Evolutionary conservation across 805 yeast genomes (phyloP).

Genomic region (Candida hispaniensis): DNA sequence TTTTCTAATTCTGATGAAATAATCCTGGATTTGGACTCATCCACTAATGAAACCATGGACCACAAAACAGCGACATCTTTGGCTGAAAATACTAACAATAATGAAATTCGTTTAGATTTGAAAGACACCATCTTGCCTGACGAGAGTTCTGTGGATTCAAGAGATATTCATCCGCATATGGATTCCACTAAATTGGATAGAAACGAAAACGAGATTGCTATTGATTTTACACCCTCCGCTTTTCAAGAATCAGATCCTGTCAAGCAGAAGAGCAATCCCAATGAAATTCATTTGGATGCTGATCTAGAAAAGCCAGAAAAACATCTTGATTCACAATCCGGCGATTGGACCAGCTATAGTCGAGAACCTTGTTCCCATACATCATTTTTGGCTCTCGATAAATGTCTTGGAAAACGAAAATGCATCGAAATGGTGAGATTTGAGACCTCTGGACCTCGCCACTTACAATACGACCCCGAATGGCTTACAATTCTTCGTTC

Average conservation of each 20-base stretch:
- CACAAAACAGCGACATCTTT: background rate
- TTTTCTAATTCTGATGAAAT: slow-evolving; percentile 29
- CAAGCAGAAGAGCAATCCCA: too few relatives aligned
- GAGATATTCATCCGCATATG: too few relatives aligned
- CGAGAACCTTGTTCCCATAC: too few relatives aligned
- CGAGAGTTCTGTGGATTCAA: background rate
- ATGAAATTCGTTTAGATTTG: slow-evolving; percentile 20
- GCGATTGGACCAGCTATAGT: too few relatives aligned
- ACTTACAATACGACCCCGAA: slow-evolving; percentile 28
- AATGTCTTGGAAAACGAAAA: slow-evolving; percentile 57
- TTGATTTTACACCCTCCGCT: too few relatives aligned
- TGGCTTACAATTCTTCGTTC: slow-evolving; percentile 30
- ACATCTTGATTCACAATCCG: too few relatives aligned
- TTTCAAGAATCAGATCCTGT: too few relatives aligned
- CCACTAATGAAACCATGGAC: slow-evolving; percentile 2
- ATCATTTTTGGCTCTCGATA: slow-evolving; percentile 69
- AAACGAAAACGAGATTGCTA: too few relatives aligned
- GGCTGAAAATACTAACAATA: slow-evolving; percentile 17
- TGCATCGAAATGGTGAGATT: slow-evolving; percentile 46
- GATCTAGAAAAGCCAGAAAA: too few relatives aligned
- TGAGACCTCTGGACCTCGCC: slow-evolving; percentile 1
- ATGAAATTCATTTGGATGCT: too few relatives aligned
- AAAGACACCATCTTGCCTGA: slow-evolving; percentile 5
- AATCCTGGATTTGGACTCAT: slow-evolving; percentile 27
- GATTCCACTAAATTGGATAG: too few relatives aligned